Percentiles rank a stretch among this genome's conserved stretches.
These are phyloP conservation scores for Podospora conica DNA, from an alignment of 495 filamentous ascomycete genomes.

Conservation along the genomic window DNA sequence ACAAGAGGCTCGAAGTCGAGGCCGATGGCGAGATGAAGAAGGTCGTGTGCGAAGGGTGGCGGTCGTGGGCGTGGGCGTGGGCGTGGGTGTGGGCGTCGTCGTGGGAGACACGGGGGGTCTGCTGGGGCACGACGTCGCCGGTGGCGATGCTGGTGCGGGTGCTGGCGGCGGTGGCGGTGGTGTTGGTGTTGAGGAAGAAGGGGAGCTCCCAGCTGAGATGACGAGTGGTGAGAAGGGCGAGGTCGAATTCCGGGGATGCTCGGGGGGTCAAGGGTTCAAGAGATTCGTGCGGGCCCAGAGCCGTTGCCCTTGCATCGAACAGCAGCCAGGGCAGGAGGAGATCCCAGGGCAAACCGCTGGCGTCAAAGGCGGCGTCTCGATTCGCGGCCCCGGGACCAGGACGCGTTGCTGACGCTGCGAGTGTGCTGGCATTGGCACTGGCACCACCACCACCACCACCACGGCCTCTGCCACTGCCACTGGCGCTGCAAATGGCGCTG, in stretches of 20 bases:
- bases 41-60: slow-evolving; percentile 14
- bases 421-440: not conserved
- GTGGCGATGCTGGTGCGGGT: slow-evolving; percentile 3
- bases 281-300: slow-evolving; percentile 10
- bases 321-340: slow-evolving; percentile 16
- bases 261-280: slow-evolving; percentile 20
- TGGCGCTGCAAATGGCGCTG: slow-evolving; percentile 15
- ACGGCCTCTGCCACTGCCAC: not conserved
- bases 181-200: slow-evolving; percentile 16
- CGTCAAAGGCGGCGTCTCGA: slow-evolving; percentile 16
- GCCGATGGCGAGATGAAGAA: slow-evolving; percentile 28
- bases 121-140: slow-evolving; percentile 2
- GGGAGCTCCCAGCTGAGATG: slow-evolving; percentile 21
- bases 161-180: slow-evolving; percentile 2
- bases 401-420: slow-evolving; percentile 7
- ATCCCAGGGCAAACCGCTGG: slow-evolving; percentile 17
- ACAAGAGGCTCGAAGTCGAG: slow-evolving; percentile 23
- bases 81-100: not conserved
- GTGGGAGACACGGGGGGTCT: not conserved
- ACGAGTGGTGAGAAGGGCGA: slow-evolving; percentile 3
- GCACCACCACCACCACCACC: not conserved
- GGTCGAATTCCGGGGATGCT: slow-evolving; percentile 19
- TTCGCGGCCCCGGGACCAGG: slow-evolving; percentile 13
- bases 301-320: slow-evolving; percentile 11
- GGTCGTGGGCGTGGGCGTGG: slow-evolving; percentile 4